A percentile compares a stretch with the other conserved stretches of the same genome.
These are phyloP conservation scores for Castanea mollissima DNA, from an alignment of 306 rosid species.

Conservation along the genomic window DNA sequence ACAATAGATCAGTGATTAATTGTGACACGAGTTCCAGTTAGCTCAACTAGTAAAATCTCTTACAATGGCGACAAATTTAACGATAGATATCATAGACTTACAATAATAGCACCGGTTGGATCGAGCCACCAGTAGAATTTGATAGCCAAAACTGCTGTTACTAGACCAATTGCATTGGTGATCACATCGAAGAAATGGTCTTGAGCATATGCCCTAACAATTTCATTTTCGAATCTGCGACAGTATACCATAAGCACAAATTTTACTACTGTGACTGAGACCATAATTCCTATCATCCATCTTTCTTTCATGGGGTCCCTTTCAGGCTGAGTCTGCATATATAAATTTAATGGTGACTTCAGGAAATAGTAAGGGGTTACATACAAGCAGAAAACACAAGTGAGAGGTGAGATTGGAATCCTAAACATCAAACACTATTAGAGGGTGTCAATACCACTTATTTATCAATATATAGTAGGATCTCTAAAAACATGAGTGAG, in stretches of 20 bases:
- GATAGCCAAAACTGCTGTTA: conserved; percentile 74
- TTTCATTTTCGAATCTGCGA: conserved; percentile 75
- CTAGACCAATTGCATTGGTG: conserved; percentile 76
- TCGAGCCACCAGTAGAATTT: conserved; percentile 89
- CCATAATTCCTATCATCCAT: conserved; percentile 95
- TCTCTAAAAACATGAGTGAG: no score
- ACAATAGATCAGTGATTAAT: background rate
- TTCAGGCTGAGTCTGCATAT: conserved; percentile 61
- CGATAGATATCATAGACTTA: conserved; percentile 4
- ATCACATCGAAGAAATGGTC: conserved; percentile 93
- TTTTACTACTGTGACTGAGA: conserved; percentile 57
- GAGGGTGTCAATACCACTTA: no score
- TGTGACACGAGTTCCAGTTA: no score
- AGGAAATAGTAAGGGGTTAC: background rate
- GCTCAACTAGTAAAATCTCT: no score
- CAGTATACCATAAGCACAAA: conserved; percentile 65
- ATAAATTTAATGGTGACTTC: background rate
- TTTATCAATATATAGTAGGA: no score
- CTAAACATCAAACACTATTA: no score
- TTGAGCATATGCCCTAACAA: conserved; percentile 81
- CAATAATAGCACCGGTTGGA: conserved; percentile 77
- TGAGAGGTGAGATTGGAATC: no score
- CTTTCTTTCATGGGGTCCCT: conserved; percentile 60
- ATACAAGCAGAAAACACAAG: no score
- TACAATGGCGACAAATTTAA: no score